phyloP scores from a whole-genome alignment of 345 rosid genomes.

The Brassica nigra region DNA sequence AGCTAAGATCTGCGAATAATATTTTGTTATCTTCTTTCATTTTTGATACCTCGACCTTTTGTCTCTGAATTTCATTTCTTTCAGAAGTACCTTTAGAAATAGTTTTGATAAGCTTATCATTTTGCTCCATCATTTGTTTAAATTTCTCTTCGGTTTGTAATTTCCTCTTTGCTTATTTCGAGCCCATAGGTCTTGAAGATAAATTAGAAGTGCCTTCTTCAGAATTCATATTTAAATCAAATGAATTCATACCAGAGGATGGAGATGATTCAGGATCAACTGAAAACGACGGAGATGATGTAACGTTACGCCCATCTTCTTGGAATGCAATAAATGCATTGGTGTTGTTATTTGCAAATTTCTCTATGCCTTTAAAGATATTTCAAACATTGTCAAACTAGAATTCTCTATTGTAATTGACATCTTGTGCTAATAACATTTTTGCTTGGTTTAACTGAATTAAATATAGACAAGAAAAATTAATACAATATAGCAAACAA shows the following conservation, averaged over 20 bases:
- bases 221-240: too few species aligned
- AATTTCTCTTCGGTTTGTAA: too few species aligned
- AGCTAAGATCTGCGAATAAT: neutral
- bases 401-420: too few species aligned
- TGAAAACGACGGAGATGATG: neutral
- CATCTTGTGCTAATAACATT: neutral
- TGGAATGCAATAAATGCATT: neutral
- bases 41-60: neutral
- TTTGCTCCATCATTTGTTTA: too few species aligned
- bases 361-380: neutral
- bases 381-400: neutral
- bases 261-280: too few species aligned
- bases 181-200: too few species aligned
- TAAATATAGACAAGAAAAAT: neutral
- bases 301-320: neutral
- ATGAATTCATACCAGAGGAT: too few species aligned
- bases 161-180: too few species aligned
- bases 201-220: too few species aligned
- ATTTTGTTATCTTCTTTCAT: neutral
- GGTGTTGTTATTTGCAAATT: neutral
- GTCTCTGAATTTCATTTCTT: neutral
- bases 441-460: neutral
- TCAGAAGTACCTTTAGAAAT: neutral
- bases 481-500: too few species aligned
- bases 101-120: neutral